A percentile compares a stretch with the other conserved stretches of the same genome.
These are phyloP conservation scores for Phytophthora podocarpi DNA, from an alignment of 352 stramenopile species.

Conservation along the genomic window DNA sequence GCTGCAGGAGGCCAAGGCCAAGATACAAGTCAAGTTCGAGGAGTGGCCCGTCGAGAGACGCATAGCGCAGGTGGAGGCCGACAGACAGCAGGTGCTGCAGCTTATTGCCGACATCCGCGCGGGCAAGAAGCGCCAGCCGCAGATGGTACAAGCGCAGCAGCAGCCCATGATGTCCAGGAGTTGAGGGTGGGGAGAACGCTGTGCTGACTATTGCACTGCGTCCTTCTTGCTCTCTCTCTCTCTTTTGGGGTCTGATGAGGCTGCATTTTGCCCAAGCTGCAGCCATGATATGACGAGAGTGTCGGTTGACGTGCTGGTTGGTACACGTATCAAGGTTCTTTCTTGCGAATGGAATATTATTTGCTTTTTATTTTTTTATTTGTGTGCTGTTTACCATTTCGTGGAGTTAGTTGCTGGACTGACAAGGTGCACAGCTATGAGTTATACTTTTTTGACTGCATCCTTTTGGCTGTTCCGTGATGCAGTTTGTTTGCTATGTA, in stretches of 20 bases:
- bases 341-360: constrained; percentile 39
- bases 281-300: constrained; percentile 10
- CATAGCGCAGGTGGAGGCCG: constrained; percentile 80
- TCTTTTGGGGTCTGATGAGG: neutral
- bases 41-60: constrained; percentile 82
- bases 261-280: constrained; percentile 13
- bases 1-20: constrained; percentile 55
- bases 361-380: constrained; percentile 32
- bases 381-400: neutral
- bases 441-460: no score
- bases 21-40: constrained; percentile 54
- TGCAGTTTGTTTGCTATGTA: neutral
- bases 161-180: constrained; percentile 54
- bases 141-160: constrained; percentile 37
- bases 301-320: neutral
- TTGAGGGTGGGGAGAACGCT: constrained; percentile 22
- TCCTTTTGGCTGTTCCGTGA: neutral
- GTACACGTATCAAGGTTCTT: no score
- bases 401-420: no score
- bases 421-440: no score
- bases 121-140: constrained; percentile 50
- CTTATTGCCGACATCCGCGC: constrained; percentile 79
- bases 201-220: neutral
- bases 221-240: neutral
- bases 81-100: constrained; percentile 76